These are phyloP conservation scores for Taphrina wiesneri DNA, from an alignment of 1,139 yeast genomes.

Conservation along the genomic window DNA sequence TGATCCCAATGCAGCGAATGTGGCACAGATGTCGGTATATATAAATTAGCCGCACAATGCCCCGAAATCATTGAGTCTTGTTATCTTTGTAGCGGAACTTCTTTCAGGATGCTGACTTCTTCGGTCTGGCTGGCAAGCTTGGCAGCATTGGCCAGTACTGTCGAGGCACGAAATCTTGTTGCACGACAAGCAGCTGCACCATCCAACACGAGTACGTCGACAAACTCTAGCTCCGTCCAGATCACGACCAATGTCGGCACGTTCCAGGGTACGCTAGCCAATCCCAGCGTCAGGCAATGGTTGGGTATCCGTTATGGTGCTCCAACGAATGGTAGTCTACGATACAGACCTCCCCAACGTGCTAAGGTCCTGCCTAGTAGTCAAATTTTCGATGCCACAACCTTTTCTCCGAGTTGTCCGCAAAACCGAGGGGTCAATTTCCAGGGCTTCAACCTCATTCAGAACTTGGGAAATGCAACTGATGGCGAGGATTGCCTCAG, in stretches of 20 bases:
- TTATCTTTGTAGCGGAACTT: no score
- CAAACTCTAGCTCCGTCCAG: conserved; percentile 4
- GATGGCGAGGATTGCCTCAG: conserved; percentile 33
- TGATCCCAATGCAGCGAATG: background rate
- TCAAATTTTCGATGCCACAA: conserved; percentile 16
- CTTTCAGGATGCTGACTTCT: background rate
- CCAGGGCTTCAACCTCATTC: conserved; percentile 20
- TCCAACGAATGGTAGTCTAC: conserved; percentile 17
- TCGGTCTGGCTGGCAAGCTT: background rate
- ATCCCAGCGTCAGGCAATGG: conserved; percentile 17
- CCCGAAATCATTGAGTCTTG: no score
- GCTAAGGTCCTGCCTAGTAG: conserved; percentile 6
- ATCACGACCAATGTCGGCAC: conserved; percentile 25
- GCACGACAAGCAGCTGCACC: conserved; percentile 4
- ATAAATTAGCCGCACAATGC: no score
- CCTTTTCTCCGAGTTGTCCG: conserved; percentile 26
- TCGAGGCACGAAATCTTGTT: background rate
- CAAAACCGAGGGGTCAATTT: conserved; percentile 21
- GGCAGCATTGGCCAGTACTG: background rate
- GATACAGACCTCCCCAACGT: conserved; percentile 29
- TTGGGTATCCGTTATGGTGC: conserved; percentile 25
- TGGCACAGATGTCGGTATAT: background rate
- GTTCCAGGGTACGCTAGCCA: conserved; percentile 1
- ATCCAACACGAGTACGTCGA: background rate
- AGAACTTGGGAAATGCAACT: conserved; percentile 12